Evolutionary conservation across 2,329 filamentous ascomycete species (phyloP).

Genomic region (Paraphoma sp.): DNA sequence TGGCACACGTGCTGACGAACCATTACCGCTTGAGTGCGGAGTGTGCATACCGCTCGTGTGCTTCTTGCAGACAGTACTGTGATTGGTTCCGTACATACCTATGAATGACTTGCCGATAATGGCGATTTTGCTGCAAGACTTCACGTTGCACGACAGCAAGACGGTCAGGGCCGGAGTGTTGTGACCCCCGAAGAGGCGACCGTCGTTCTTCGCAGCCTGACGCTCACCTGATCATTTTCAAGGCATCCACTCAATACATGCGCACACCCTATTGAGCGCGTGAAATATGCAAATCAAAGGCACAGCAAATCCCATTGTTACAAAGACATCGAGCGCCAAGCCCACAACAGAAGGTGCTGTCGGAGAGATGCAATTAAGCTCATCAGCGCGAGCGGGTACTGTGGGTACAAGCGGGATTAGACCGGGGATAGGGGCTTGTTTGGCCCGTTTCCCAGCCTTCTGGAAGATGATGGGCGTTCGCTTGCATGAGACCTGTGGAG

Average conservation of each 20-base stretch:
- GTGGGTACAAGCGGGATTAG: not conserved
- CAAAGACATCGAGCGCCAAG: not conserved
- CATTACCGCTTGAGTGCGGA: not conserved
- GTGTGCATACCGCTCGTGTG: conserved; percentile 2
- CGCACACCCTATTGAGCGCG: not conserved
- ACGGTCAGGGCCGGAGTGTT: too few relatives aligned
- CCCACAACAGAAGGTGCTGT: conserved; percentile 13
- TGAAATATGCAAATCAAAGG: not conserved
- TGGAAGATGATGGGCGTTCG: not conserved
- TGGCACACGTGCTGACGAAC: conserved; percentile 8
- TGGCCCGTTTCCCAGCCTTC: conserved; percentile 1
- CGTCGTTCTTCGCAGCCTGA: not conserved
- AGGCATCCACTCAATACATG: not conserved
- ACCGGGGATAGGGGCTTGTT: not conserved
- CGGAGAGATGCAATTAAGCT: not conserved
- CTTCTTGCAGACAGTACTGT: not conserved
- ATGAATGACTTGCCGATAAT: not conserved
- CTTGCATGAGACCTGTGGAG: not conserved
- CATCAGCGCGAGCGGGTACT: not conserved
- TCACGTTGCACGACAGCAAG: too few relatives aligned
- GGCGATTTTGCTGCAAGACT: too few relatives aligned
- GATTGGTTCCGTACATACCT: not conserved
- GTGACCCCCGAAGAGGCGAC: not conserved
- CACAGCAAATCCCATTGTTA: not conserved
- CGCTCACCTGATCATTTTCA: not conserved